Evolutionary conservation across 2,329 filamentous ascomycete genomes (phyloP), one percentile per base, ranked within the genome.

Genomic region (Cercospora berteroae): DNA sequence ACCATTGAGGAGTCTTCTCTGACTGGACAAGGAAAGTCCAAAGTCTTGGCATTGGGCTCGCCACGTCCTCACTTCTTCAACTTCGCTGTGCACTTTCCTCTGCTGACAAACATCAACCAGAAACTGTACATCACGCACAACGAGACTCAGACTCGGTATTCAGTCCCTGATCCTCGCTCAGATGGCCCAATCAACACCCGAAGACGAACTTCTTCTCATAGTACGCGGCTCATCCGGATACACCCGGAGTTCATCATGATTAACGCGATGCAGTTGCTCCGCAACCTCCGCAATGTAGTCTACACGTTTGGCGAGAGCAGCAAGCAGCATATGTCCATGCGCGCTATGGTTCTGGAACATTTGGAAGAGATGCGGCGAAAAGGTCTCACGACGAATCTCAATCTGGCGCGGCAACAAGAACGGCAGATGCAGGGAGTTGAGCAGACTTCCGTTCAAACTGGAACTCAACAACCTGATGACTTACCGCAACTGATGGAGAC

Each of bases 301-400:
- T 68, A 73, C n/a, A 78, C 77, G 5, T 79, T 78, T 63, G 78
- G 79, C 60, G 72, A 75, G 63, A 70, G 74, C 44, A 76, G 76
- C 25, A 65, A 72, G 2, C 74, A 77, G 25, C 75, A 77, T 66
- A 70, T 76, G 39, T 71, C 66, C 60, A 73, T 79, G 3, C 68
- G 73, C 12, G 71, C 69, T 2, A 75, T 72, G 23, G 70, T 80
- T 4, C 67, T 77, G 59, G 74, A 77, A 42, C 76, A 79, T 59
- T 65, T 80, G 0, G 64, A 71, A 39, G 66, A 71, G 23, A 78
- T 79, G 75, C 69, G 73, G 60, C 67, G 61, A 1, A 61, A 66
- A 57, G 73, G 72, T 1, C 58, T 68, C 2, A 71, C 70, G 18
- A 76, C 75, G 4, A 72, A 75, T 63, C 59, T 78, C n/a, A 72